phyloP scores from a whole-genome alignment of 306 rosid species.

The Castanea sativa region DNA sequence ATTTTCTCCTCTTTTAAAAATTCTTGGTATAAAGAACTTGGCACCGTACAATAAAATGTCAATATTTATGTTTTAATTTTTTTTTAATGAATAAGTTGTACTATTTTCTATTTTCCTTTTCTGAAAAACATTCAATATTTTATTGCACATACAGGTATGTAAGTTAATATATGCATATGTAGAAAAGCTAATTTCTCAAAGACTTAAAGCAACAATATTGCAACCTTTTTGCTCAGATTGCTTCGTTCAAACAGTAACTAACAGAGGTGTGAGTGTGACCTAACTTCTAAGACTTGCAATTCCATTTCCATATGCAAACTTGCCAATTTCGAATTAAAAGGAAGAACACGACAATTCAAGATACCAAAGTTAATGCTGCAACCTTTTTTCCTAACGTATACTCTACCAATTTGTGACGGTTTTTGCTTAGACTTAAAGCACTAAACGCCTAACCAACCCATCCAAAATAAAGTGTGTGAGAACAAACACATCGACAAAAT shows the following conservation, averaged over 20 bases:
- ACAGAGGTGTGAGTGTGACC: background rate
- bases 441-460: background rate
- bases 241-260: background rate
- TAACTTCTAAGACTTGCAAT: background rate
- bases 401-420: constrained; percentile 1
- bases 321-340: background rate
- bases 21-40: no score
- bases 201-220: background rate
- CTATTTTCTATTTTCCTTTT: no score
- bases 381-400: constrained; percentile 2
- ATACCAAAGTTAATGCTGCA: background rate
- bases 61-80: no score
- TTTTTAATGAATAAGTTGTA: no score
- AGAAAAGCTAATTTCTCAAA: background rate
- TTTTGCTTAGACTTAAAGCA: constrained; percentile 18
- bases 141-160: no score
- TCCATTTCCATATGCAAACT: background rate
- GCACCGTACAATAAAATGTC: no score
- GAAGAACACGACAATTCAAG: background rate
- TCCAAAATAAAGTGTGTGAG: background rate
- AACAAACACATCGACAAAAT: background rate
- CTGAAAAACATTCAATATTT: no score
- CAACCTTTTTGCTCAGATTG: background rate
- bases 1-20: no score
- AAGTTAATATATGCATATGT: background rate